Conservation (phyloP, 2,329 filamentous ascomycete genomes). For the Parastagonospora avenae region DNA sequence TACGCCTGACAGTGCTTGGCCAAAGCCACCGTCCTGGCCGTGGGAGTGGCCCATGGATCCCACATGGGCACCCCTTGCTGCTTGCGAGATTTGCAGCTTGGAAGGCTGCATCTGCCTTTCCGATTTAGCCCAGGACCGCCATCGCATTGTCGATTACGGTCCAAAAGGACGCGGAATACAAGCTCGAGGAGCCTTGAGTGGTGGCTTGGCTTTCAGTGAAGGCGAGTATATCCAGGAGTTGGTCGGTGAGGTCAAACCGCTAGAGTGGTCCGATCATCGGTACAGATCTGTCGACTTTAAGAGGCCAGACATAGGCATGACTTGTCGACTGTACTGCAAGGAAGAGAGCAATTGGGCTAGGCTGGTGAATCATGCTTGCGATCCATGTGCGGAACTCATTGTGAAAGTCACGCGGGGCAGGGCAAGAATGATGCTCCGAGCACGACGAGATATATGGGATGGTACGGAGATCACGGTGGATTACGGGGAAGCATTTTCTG, state of each 20-base stretch:
- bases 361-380: too few relatives aligned
- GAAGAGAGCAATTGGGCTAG: too few relatives aligned
- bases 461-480: too few relatives aligned
- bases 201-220: constrained; percentile 1
- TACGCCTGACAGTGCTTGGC: constrained; percentile 3
- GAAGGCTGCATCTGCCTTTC: constrained; percentile 2
- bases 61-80: constrained; percentile 1
- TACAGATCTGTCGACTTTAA: not conserved
- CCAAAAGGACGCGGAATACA: constrained; percentile 1
- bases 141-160: constrained; percentile 1
- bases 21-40: constrained; percentile 1
- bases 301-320: not conserved
- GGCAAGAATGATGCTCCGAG: too few relatives aligned
- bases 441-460: too few relatives aligned
- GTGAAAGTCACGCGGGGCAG: too few relatives aligned
- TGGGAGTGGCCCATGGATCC: constrained; percentile 2
- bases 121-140: not conserved
- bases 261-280: not conserved
- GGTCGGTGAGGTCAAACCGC: constrained; percentile 4
- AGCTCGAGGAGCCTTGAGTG: not conserved
- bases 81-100: not conserved
- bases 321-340: not conserved
- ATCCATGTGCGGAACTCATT: too few relatives aligned
- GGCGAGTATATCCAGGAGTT: constrained; percentile 5
- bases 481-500: too few relatives aligned